Evolutionary conservation across 2,329 filamentous ascomycete genomes (phyloP).

Genomic region (Myrmaecium sp.): DNA sequence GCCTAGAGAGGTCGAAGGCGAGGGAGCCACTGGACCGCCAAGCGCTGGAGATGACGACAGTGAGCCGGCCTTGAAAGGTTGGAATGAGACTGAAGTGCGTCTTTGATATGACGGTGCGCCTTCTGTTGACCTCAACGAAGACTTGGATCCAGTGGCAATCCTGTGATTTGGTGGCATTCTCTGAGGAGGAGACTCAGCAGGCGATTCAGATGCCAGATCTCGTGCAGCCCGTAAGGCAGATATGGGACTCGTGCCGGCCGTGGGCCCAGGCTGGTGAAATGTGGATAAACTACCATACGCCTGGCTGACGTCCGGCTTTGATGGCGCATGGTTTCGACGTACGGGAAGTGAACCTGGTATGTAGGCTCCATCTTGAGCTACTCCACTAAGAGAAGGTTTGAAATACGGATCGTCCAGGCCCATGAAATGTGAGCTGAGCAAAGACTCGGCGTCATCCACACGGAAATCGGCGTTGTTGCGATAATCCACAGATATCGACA

Average conservation of each 20-base stretch:
- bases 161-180: conserved; percentile 30
- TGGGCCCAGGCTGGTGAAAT: conserved; percentile 61
- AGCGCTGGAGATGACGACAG: conserved; percentile 73
- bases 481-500: conserved; percentile 69
- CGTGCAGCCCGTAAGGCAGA: conserved; percentile 61
- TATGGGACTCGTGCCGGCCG: conserved; percentile 68
- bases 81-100: conserved; percentile 74
- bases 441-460: conserved; percentile 76
- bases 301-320: conserved; percentile 48
- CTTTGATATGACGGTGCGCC: conserved; percentile 34
- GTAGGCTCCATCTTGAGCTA: conserved; percentile 20
- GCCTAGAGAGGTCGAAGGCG: conserved; percentile 32
- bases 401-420: conserved; percentile 80
- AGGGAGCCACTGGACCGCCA: conserved; percentile 32
- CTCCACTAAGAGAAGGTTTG: conserved; percentile 53
- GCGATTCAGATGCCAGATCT: conserved; percentile 34
- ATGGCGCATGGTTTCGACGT: conserved; percentile 30
- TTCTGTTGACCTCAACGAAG: conserved; percentile 34
- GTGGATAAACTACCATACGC: conserved; percentile 83
- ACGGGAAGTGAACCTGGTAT: conserved; percentile 65
- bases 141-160: conserved; percentile 30
- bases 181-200: conserved; percentile 32
- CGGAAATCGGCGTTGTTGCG: conserved; percentile 80
- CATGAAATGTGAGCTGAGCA: conserved; percentile 87
- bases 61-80: conserved; percentile 91